phyloP scores from a whole-genome alignment of 2,329 filamentous ascomycete genomes.

The Orbilia brochopaga region DNA sequence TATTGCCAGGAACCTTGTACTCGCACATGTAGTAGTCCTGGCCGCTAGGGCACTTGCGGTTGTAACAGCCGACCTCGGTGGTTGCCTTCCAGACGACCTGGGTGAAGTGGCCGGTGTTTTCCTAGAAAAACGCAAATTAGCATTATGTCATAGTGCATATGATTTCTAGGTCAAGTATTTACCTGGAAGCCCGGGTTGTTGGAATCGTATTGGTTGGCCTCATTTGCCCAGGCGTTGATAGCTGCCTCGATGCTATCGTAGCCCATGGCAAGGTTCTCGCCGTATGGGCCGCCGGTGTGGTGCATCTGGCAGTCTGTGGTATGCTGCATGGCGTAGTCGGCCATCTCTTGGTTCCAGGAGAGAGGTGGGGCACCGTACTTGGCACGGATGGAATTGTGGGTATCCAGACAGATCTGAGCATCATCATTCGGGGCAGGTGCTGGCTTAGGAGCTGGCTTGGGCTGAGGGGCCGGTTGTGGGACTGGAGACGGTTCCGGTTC shows the following conservation, averaged over 20 bases:
- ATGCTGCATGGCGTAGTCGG: conserved; percentile 67
- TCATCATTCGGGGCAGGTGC: conserved; percentile 12
- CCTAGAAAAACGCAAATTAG: conserved; percentile 16
- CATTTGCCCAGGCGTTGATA: conserved; percentile 87
- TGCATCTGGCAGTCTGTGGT: conserved; percentile 73
- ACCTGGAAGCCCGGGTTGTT: conserved; percentile 63
- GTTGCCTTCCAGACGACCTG: conserved; percentile 75
- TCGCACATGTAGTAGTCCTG: conserved; percentile 48
- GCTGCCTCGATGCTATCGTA: conserved; percentile 69
- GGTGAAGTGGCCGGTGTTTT: conserved; percentile 56
- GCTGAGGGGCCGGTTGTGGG: conserved; percentile 23
- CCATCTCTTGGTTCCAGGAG: conserved; percentile 70
- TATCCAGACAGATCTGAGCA: conserved; percentile 63
- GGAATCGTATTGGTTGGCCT: conserved; percentile 69
- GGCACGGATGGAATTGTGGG: conserved; percentile 84
- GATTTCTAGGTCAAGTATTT: conserved; percentile 9
- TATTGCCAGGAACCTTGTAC: conserved; percentile 40
- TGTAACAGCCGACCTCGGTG: conserved; percentile 67
- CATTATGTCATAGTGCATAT: conserved; percentile 14
- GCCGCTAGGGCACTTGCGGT: conserved; percentile 36
- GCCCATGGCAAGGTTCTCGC: conserved; percentile 87
- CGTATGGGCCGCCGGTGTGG: conserved; percentile 75
- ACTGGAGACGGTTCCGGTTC: conserved; percentile 7
- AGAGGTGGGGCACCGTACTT: conserved; percentile 76
- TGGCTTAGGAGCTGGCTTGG: conserved; percentile 52